Evolutionary conservation across 805 yeast species (phyloP), one percentile per base, ranked within the genome.

Genomic region (Pichia insulana): DNA sequence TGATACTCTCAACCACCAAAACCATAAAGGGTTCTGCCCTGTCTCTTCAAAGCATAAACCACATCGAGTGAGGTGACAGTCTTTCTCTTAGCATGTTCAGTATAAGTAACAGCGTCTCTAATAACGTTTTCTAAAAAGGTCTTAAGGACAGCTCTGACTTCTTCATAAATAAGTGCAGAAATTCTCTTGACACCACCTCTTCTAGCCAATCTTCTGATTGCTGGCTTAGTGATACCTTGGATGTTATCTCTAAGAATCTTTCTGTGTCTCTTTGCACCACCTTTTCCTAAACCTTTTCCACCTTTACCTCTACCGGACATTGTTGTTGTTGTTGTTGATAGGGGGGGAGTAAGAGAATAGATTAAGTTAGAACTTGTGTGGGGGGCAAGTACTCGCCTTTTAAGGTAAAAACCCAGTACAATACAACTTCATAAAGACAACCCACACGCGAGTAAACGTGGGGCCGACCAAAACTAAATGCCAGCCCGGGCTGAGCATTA

Each of bases 181-280:
- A 90, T 90, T 85, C 98, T 96, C 83, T 90, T 90, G 67, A 90
- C 98, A 89, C 98, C 98, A 76, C 98, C 98, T 86, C 98, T 88
- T 83, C 98, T 90, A 41, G 98, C 98, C 63, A 90, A 83, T 86
- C 98, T 90, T 79, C 98, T 88, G 67, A 90, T 90, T 65, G 98
- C 98, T 67, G 98, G 98, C 81, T 90, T 90, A 52, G 98, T 90
- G 68, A 90, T 90, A 78, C 98, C 98, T 75, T 89, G 97, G 59
- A 92, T 90, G 90, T 90, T 92, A 72, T 92, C 98, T 80, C 97
- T 89, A 56, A 89, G 78, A 73, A 90, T 86, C 86, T 89, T 89
- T 82, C 97, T 87, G 88, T 90, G 98, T 74, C 98, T 88, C 83
- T 90, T 90, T 63, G 98, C 98, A 77, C 98, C 98, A 74, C 97